Conservation (phyloP, 1,284 basidiomycete genomes). For the Xanthoconium separans region DNA sequence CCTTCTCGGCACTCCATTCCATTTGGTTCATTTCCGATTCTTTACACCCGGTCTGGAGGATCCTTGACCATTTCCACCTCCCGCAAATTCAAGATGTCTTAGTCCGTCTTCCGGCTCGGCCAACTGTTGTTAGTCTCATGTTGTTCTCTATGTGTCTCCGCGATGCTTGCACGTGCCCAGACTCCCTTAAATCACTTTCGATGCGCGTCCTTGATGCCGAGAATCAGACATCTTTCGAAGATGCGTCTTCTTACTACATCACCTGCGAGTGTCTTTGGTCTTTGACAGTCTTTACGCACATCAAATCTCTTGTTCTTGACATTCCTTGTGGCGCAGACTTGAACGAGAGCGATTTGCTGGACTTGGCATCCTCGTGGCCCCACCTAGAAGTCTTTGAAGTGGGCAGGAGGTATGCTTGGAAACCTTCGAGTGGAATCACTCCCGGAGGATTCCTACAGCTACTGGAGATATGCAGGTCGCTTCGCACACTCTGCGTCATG, state of each 20-base stretch:
- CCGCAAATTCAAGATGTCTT: neutral
- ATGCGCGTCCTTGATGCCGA: neutral
- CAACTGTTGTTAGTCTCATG: neutral
- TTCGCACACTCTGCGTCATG: slow-evolving; percentile 1
- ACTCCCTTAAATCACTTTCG: neutral
- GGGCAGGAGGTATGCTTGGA: neutral
- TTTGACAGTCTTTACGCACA: slow-evolving; percentile 12
- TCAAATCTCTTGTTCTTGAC: slow-evolving; percentile 7
- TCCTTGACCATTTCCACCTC: slow-evolving; percentile 2
- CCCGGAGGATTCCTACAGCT: slow-evolving; percentile 14
- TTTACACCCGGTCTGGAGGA: neutral
- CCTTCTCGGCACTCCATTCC: neutral
- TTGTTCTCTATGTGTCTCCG: slow-evolving; percentile 8
- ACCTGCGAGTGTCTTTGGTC: slow-evolving; percentile 9
- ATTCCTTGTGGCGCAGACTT: slow-evolving; percentile 4
- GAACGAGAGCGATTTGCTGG: slow-evolving; percentile 9
- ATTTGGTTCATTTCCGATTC: neutral
- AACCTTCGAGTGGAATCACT: slow-evolving; percentile 10
- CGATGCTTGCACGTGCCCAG: neutral
- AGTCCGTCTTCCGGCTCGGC: neutral
- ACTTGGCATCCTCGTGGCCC: slow-evolving; percentile 20
- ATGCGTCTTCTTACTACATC: neutral
- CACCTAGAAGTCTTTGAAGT: slow-evolving; percentile 4
- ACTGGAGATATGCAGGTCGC: slow-evolving; percentile 15
- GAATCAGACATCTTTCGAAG: neutral